A percentile compares a stretch with the other conserved stretches of the same genome.
phyloP scores from a whole-genome alignment of 2,329 filamentous ascomycete genomes.

The Nothopassalora personata region DNA sequence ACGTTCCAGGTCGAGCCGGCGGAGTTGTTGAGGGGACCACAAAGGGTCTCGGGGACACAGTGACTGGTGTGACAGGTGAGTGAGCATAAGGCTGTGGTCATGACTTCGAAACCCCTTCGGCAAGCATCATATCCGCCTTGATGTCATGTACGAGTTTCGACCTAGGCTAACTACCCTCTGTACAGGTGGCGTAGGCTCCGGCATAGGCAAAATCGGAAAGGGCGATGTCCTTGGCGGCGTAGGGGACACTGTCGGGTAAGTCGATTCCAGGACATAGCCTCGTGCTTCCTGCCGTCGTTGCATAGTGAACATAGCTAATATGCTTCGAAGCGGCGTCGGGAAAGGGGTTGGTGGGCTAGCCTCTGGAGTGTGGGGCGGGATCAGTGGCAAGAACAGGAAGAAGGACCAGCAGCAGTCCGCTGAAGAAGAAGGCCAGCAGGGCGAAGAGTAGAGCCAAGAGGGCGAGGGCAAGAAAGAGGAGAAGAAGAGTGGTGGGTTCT shows the following conservation, averaged over 20 bases:
- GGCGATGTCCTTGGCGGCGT: slow-evolving; percentile 42
- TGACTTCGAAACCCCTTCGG: background rate
- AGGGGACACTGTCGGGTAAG: slow-evolving; percentile 33
- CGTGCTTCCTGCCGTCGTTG: background rate
- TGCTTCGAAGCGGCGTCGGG: slow-evolving; percentile 7
- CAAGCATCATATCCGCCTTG: background rate
- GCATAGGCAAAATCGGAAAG: slow-evolving; percentile 41
- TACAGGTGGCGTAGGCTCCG: slow-evolving; percentile 39
- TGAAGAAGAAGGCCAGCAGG: background rate
- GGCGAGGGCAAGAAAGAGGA: background rate
- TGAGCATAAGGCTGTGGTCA: background rate
- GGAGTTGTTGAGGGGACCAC: slow-evolving; percentile 40
- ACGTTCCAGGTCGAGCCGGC: slow-evolving; percentile 35
- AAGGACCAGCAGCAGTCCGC: slow-evolving; percentile 4
- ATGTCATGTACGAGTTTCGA: background rate
- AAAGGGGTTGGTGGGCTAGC: slow-evolving; percentile 28
- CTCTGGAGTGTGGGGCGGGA: slow-evolving; percentile 29
- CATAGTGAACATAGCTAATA: background rate
- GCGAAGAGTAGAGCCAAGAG: no score
- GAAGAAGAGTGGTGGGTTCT: background rate
- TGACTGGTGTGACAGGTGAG: slow-evolving; percentile 27
- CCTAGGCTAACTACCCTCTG: background rate
- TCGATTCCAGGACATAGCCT: slow-evolving; percentile 10
- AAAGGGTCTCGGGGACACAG: slow-evolving; percentile 39
- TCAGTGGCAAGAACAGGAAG: slow-evolving; percentile 27